Base-by-base conservation (phyloP, 1,139 yeast species). In the Scheffersomyces segobiensis region DNA sequence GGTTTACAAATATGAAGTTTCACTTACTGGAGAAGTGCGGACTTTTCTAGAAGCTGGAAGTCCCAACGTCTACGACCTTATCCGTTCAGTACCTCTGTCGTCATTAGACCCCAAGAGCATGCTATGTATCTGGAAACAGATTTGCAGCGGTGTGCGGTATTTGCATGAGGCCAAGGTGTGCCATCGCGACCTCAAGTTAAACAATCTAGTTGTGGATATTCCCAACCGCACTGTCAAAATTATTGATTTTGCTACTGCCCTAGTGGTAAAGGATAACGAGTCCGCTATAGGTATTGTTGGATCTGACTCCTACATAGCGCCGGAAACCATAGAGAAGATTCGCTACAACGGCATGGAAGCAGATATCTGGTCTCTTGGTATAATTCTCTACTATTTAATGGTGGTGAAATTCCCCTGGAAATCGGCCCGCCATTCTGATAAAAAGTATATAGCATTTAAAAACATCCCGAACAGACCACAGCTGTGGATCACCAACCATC, bases 321-420 rank as follows among this genome's bases (percentile, higher is more conserved):
- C 88, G 0, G 88, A 84, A 65, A 75, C 81, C 20, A 74, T 73
- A 52, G 59, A 66, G 18, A 57, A 56, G 17, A 62, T 83, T 12
- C 65, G 63, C 17, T 84, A 84, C 63, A 72, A 77, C 57, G 84
- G 85, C 0, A 68, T 65, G 53, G 68, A 67, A 46, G 73, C 76
- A 6, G 87, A 84, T 62, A 65, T 81, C 12, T 84, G 88, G 88
- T 78, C 86, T 0, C 60, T 82, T 49, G 87, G 83, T 0, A 72
- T 83, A 1, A 68, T 83, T 2, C 64, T 81, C 2, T 76, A 73
- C 58, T 77, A 73, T 60, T 19, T 73, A 3, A 39, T 52, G 18
- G 63, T 66, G 24, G 60, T 63, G 24, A 62, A 56, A 39, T 71
- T 67, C 53, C 82, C 82, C 4, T 80, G 84, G 84, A 68, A 69